Base-by-base conservation (phyloP, 805 yeast species). In the Metschnikowia colocasiae region DNA sequence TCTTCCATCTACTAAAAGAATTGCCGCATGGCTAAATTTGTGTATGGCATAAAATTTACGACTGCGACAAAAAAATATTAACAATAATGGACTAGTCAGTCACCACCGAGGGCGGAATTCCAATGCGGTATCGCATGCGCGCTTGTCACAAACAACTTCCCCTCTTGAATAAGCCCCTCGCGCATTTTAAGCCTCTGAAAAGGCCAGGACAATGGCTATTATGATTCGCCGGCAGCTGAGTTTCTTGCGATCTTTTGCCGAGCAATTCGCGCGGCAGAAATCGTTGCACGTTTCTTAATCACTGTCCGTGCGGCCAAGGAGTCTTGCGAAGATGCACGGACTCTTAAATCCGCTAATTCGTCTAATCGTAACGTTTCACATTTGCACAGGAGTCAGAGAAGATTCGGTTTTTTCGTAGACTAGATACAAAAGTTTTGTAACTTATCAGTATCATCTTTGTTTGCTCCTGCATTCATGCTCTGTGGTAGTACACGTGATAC, bases 291-390 rank as follows among this genome's bases (percentile, higher is more conserved):
- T 19, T 8, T 13, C 18, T n/a, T 20, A 20, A 13, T 23, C 18
- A 16, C n/a, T 13, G 13, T n/a, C 32, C 22, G 41, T 26, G 41
- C 41, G 41, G 41, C 41, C 23, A 38, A 38, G 38, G 26, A 38
- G 13, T 12, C 32, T 29, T 30, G 42, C 33, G 42, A 39, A 20
- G 32, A 39, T 20, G 42, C 42, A 39, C 20, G 19, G 34, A n/a
- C 34, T 39, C 42, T 39, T 39, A 29, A 29, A 12, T 29, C 20
- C 13, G 20, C 26, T 39, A 9, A 29, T 19, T 39, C n/a, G 18
- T 26, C 22, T 23, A 8, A 15, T 12, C 19, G 8, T 15, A 12
- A 15, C 8, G 30, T 36, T 35, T 22, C 40, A 23, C 20, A 15
- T 36, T 23, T 15, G 40, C 3, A 15, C 19, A 36, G 8, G 29